These are phyloP conservation scores for Cylindrotheca closterium DNA, from an alignment of 108 stramenopile genomes.

Conservation along the genomic window DNA sequence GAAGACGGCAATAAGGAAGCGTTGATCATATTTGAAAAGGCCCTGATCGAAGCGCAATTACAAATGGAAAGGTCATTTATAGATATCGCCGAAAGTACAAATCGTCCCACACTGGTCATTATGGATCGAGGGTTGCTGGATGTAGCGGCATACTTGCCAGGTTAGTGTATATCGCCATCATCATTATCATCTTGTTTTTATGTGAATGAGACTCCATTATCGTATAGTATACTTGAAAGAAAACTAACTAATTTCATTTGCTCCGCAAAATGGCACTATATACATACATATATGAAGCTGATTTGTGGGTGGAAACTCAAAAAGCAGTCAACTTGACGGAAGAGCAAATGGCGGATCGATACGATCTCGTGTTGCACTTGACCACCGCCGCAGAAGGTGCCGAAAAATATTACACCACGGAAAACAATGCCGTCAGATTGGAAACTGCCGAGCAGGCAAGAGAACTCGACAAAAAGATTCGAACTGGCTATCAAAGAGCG, in stretches of 20 bases:
- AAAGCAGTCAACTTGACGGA: conserved; percentile 33
- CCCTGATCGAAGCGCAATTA: conserved; percentile 75
- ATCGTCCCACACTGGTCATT: conserved; percentile 75
- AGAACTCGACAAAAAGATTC: conserved; percentile 61
- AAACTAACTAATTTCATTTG: too few species aligned
- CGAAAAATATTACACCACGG: conserved; percentile 73
- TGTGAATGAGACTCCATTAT: too few species aligned
- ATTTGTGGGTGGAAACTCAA: conserved; percentile 44
- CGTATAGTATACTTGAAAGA: too few species aligned
- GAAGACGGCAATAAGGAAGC: background rate
- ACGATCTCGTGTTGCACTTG: conserved; percentile 88
- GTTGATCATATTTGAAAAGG: conserved; percentile 45
- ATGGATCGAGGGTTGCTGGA: conserved; percentile 74
- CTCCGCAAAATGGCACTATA: conserved; percentile 74
- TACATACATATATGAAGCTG: conserved; percentile 68
- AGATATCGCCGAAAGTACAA: conserved; percentile 18
- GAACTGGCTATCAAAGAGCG: conserved; percentile 52
- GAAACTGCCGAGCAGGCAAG: conserved; percentile 75
- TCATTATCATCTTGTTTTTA: conserved; percentile 58
- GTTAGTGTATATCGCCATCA: too few species aligned
- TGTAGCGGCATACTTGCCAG: conserved; percentile 74
- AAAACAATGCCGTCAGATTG: conserved; percentile 79
- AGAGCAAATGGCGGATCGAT: conserved; percentile 70
- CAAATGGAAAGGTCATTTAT: conserved; percentile 42
- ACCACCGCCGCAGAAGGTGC: conserved; percentile 89